phyloP scores from a whole-genome alignment of 2,329 filamentous ascomycete genomes.

The Colletotrichum orbiculare region DNA sequence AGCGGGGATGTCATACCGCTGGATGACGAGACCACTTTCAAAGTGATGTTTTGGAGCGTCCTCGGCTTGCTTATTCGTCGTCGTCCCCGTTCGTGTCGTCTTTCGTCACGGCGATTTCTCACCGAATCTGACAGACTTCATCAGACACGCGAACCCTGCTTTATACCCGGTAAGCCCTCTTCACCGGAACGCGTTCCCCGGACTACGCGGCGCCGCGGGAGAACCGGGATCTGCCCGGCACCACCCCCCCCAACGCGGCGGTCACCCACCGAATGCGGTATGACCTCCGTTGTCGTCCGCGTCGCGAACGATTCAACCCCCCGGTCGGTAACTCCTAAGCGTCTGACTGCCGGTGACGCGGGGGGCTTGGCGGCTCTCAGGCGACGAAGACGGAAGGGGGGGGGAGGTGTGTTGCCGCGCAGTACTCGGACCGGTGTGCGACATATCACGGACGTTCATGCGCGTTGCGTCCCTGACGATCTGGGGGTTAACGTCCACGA shows the following conservation, averaged over 20 bases:
- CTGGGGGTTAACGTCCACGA: constrained; percentile 8
- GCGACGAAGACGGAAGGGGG: not conserved
- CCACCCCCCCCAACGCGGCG: constrained; percentile 3
- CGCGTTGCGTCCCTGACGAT: constrained; percentile 1
- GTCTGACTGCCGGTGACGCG: no score
- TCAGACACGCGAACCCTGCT: not conserved
- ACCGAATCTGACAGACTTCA: no score
- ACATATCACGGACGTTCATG: not conserved
- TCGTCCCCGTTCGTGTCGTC: no score
- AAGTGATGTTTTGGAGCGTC: no score
- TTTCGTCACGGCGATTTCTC: no score
- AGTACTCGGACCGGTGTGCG: no score
- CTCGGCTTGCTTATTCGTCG: no score
- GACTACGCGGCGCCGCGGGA: not conserved
- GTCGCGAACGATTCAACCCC: not conserved
- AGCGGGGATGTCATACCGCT: no score
- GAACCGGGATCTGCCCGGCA: constrained; percentile 27
- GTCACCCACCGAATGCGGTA: constrained; percentile 25
- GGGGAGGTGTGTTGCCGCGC: no score
- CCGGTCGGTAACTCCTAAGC: no score
- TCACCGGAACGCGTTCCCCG: not conserved
- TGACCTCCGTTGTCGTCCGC: constrained; percentile 12
- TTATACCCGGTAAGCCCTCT: not conserved
- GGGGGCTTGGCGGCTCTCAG: no score
- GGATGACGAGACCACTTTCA: no score